Conservation (phyloP, 2,329 filamentous ascomycete genomes). For the Talaromyces funiculosus region DNA sequence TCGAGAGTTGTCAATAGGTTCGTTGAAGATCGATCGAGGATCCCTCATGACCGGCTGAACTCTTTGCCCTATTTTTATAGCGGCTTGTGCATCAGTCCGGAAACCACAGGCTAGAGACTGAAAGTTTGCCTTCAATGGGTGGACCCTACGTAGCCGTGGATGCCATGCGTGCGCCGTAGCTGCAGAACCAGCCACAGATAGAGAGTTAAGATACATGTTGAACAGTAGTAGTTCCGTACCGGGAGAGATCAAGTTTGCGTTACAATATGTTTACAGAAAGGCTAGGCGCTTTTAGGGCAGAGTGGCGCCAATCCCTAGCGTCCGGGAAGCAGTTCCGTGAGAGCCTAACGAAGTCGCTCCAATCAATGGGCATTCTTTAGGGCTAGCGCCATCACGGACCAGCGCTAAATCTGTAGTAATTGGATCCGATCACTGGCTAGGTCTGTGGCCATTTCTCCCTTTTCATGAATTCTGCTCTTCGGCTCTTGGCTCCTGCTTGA, state of each 20-base stretch:
- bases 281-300: not conserved
- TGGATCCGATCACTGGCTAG: not conserved
- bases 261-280: not conserved
- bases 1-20: not conserved
- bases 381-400: not conserved
- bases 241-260: not conserved
- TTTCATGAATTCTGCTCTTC: no score
- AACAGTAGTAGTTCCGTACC: no score
- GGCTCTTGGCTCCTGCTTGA: no score
- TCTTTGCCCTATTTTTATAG: not conserved
- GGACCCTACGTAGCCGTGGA: not conserved
- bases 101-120: not conserved
- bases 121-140: not conserved
- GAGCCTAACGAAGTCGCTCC: not conserved
- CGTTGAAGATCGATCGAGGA: not conserved
- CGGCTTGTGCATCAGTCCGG: no score
- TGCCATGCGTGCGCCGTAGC: slow-evolving; percentile 1
- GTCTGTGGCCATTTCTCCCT: not conserved
- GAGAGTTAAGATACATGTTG: not conserved
- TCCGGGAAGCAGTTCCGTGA: not conserved
- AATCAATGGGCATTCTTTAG: not conserved
- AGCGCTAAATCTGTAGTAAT: not conserved
- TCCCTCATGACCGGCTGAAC: not conserved
- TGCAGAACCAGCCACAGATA: not conserved
- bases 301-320: not conserved